Evolutionary conservation across 768 basidiomycete species (phyloP).

Genomic region (Mycena vitilis): DNA sequence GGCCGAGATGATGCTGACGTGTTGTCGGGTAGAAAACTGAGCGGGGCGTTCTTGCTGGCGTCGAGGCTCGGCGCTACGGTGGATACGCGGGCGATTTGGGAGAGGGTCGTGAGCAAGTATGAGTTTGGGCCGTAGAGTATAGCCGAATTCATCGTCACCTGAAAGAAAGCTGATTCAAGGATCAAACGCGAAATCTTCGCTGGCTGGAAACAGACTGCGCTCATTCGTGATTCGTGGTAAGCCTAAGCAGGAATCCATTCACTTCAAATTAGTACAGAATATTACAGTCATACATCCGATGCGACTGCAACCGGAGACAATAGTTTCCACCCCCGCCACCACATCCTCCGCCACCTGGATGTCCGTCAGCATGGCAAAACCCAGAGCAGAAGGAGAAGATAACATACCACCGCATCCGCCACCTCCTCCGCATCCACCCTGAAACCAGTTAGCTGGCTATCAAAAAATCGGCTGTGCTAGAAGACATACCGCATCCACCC

Average conservation of each 20-base stretch:
- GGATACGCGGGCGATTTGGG: conserved; percentile 82
- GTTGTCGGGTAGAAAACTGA: conserved; percentile 71
- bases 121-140: conserved; percentile 36
- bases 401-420: neutral
- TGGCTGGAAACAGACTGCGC: too few relatives aligned
- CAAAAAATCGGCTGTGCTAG: too few relatives aligned
- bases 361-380: neutral
- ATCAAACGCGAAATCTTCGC: too few relatives aligned
- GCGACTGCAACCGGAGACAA: too few relatives aligned
- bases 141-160: too few relatives aligned
- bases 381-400: neutral
- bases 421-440: too few relatives aligned
- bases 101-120: conserved; percentile 65
- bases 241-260: too few relatives aligned
- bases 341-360: neutral
- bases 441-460: neutral
- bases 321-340: neutral
- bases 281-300: too few relatives aligned
- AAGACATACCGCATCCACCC: conserved; percentile 29
- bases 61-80: conserved; percentile 79
- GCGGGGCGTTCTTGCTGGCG: conserved; percentile 84
- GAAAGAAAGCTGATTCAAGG: too few relatives aligned
- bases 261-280: too few relatives aligned
- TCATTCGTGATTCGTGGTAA: too few relatives aligned
- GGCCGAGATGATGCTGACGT: neutral